Percentiles rank a stretch among this genome's conserved stretches.
Evolutionary conservation across 805 yeast genomes (phyloP).

Genomic region (Ogataea salicorniae): DNA sequence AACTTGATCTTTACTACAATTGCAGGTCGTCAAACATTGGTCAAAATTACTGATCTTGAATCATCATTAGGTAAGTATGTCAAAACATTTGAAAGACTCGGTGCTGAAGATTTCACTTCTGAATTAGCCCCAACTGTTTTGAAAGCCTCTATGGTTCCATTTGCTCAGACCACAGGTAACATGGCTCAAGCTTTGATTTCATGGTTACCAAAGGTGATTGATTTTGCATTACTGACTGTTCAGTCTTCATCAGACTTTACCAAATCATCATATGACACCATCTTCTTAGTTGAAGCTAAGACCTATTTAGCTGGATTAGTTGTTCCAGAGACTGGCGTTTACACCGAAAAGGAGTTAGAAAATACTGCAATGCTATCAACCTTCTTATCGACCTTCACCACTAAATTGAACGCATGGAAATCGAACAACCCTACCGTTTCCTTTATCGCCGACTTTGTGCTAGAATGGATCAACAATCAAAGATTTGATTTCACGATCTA

Average conservation of each 20-base stretch:
- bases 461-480: conserved; percentile 39
- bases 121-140: neutral
- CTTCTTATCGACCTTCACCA: conserved; percentile 24
- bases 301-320: conserved; percentile 10
- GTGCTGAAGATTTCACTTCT: neutral
- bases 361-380: conserved; percentile 18
- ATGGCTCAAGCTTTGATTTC: conserved; percentile 6
- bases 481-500: conserved; percentile 18
- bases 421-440: conserved; percentile 24
- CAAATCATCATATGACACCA: neutral
- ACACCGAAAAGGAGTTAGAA: conserved; percentile 10
- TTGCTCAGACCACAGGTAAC: neutral
- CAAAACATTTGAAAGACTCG: neutral
- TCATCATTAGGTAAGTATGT: conserved; percentile 5
- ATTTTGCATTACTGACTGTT: conserved; percentile 27
- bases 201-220: conserved; percentile 36
- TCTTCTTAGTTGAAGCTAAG: conserved; percentile 25
- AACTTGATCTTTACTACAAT: conserved; percentile 58
- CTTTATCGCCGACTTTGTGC: conserved; percentile 45
- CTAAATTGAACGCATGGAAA: conserved; percentile 34
- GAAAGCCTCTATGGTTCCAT: conserved; percentile 2
- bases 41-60: conserved; percentile 23
- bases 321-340: conserved; percentile 6
- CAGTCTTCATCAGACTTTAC: conserved; percentile 8
- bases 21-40: conserved; percentile 45